A percentile compares a stretch with the other conserved stretches of the same genome.
Conservation (phyloP, 208 protist genomes). For the Acanthamoeba sp. region DNA sequence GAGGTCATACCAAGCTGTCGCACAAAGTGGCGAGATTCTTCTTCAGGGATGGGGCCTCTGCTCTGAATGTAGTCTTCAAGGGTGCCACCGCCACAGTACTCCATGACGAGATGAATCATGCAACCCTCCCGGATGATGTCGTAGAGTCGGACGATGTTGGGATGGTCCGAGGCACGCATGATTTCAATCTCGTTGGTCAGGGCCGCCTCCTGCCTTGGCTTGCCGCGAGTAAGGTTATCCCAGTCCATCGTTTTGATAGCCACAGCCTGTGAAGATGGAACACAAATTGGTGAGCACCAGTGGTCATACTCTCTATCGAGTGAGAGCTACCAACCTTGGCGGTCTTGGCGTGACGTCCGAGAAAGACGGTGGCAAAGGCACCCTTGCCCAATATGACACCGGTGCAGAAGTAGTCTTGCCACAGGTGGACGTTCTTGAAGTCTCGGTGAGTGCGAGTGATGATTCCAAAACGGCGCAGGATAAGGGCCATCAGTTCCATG, state of each 20-base stretch:
- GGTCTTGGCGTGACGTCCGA: conserved; percentile 40
- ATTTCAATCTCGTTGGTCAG: conserved; percentile 70
- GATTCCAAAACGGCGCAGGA: conserved; percentile 29
- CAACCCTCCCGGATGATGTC: conserved; percentile 37
- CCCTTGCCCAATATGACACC: conserved; percentile 50
- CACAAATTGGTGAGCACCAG: background rate
- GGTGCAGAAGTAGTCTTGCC: conserved; percentile 59
- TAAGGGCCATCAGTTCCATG: conserved; percentile 37
- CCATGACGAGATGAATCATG: conserved; percentile 60
- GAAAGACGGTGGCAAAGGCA: conserved; percentile 59
- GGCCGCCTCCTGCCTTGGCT: background rate
- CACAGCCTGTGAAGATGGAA: background rate
- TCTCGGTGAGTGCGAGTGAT: background rate
- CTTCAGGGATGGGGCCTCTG: conserved; percentile 5
- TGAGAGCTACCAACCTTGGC: background rate
- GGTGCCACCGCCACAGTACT: conserved; percentile 62
- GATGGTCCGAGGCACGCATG: conserved; percentile 64
- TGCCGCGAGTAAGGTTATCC: conserved; percentile 23
- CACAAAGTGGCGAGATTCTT: background rate
- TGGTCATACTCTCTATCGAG: background rate
- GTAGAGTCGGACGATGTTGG: conserved; percentile 70
- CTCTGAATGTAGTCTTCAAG: conserved; percentile 24
- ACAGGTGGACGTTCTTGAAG: conserved; percentile 23
- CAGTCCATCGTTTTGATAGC: conserved; percentile 68
- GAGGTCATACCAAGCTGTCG: conserved; percentile 32